phyloP scores from a whole-genome alignment of 2,329 filamentous ascomycete genomes.

The Dryadomyces quercus-mongolicae region DNA sequence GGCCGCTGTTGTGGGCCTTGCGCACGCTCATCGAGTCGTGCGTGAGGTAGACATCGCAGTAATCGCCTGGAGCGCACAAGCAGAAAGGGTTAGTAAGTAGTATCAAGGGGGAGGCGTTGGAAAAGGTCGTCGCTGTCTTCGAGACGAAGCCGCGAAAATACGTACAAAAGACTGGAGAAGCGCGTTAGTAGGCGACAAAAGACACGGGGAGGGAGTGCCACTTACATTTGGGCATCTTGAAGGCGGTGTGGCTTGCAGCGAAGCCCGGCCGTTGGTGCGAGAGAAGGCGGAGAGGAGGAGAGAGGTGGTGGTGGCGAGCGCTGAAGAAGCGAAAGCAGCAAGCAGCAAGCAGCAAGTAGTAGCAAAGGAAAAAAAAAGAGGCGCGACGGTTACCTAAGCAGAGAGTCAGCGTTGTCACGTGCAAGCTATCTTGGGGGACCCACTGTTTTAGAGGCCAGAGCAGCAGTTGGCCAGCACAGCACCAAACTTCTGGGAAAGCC shows the following conservation, averaged over 20 bases:
- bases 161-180: slow-evolving; percentile 13
- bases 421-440: not conserved
- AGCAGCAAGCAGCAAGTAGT: not conserved
- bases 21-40: slow-evolving; percentile 99
- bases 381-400: not conserved
- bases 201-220: slow-evolving; percentile 13
- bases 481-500: not conserved
- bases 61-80: slow-evolving; percentile 50
- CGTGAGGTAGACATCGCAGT: slow-evolving; percentile 99
- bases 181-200: slow-evolving; percentile 6
- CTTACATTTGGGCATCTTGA: slow-evolving; percentile 82
- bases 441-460: not conserved
- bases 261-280: not conserved
- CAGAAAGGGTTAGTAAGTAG: not conserved
- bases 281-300: not conserved
- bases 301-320: not conserved
- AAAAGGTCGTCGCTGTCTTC: too few relatives aligned
- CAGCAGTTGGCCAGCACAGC: not conserved
- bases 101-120: too few relatives aligned
- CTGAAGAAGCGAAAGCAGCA: not conserved
- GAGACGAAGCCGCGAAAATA: not conserved
- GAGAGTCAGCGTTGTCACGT: not conserved
- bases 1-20: slow-evolving; percentile 93
- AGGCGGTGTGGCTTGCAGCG: not conserved
- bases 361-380: not conserved